These are phyloP conservation scores for Fraxinus floribunda DNA, from an alignment of 305 asterid genomes.

Conservation along the genomic window DNA sequence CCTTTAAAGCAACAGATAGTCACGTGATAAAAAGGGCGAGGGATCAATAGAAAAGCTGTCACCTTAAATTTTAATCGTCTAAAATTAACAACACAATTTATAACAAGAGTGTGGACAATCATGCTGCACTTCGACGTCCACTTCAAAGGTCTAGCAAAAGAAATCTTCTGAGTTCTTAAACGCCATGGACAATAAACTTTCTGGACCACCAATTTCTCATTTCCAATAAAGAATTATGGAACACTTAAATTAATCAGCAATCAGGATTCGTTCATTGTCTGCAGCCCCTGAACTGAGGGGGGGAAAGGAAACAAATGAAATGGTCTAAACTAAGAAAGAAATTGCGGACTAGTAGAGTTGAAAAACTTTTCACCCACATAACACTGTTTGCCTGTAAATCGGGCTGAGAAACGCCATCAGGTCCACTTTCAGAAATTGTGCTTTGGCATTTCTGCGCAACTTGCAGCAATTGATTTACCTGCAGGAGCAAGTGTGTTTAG, in stretches of 20 bases:
- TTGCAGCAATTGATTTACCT: slow-evolving; percentile 89
- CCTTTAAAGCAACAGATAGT: neutral
- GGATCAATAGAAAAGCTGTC: neutral
- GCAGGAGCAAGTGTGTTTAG: slow-evolving; percentile 32
- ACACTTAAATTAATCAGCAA: neutral
- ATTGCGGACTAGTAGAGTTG: neutral
- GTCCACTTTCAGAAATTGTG: slow-evolving; percentile 79
- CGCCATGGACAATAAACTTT: neutral
- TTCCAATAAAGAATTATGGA: neutral
- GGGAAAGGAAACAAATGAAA: neutral
- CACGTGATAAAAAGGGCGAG: slow-evolving; percentile 3
- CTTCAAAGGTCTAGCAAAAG: neutral
- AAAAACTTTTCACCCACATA: slow-evolving; percentile 62
- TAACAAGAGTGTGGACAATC: neutral
- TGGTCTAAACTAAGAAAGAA: neutral
- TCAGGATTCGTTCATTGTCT: neutral
- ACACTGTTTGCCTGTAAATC: slow-evolving; percentile 85
- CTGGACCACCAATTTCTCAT: neutral
- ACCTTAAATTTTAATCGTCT: neutral
- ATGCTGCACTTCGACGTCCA: neutral
- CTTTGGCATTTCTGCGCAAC: slow-evolving; percentile 93
- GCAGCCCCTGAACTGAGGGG: neutral
- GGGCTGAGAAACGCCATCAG: slow-evolving; percentile 79
- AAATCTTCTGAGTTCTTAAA: neutral
- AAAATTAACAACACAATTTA: neutral